Evolutionary conservation across 768 basidiomycete genomes (phyloP), one percentile per base, ranked within the genome.

Genomic region (Mycena epipterygia): DNA sequence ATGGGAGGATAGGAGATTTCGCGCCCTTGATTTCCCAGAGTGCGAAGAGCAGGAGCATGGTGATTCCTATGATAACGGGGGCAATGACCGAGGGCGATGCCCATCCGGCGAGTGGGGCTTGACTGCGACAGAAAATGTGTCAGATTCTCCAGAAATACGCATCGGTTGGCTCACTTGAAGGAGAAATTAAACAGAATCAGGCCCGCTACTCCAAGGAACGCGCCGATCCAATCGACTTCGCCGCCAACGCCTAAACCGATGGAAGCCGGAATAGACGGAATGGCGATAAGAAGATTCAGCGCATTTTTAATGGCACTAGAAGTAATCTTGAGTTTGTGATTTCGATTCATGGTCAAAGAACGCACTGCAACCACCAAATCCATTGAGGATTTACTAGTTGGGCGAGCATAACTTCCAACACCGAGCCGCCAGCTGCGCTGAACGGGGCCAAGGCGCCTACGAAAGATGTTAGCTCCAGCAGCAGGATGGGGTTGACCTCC

Each of bases 11-110:
- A 19, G 63, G 63, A 17, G 52, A 41, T 23, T 64, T 64, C 6
- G 63, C 52, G 52, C 63, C 63, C n/a, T 55, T 64, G 39, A 64
- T 64, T 42, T 64, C 62, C 62, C 62, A 64, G 13, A 64, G 19
- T 2, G 52, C 63, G 25, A 64, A 64, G 13, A 64, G 52, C 1
- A 64, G n/a, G 13, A 64, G 63, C 53, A 37, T 55, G 13, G 35
- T 7, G 16, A 46, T 30, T 42, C 63, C 63, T 14, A 64, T 55
- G 1, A 64, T 35, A 21, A 64, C 39, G 5, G 63, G 52, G 3
- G 52, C 63, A 9, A 64, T 64, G 6, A 64, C 63, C 2, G 63
- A 42, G 23, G 51, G 52, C 30, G 63, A 64, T 3, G 52, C 39
- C 63, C 63, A 64, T 41, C 52, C 52, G 29, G 41, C 51, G 0